Base-by-base conservation (phyloP, 371 early-diverging fungal species). In the Thermomucor indicae-seudaticae region DNA sequence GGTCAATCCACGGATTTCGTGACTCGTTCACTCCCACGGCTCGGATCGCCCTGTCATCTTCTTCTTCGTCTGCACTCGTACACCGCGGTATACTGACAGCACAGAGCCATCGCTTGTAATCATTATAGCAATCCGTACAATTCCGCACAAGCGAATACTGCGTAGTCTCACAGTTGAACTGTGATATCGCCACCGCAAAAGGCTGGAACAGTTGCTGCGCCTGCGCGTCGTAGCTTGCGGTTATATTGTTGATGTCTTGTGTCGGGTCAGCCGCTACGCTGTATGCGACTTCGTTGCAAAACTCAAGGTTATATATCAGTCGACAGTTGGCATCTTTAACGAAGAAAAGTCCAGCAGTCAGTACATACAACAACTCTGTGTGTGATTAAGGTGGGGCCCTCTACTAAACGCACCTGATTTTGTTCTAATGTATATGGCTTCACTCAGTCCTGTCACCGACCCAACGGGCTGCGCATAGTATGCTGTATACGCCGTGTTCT, bases 21-120 rank as follows among this genome's bases (percentile, higher is more conserved):
- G 76, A 67, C 5, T 68, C 65, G 48, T 64, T 65, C 1, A 55
- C 58, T 19, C 49, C 49, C 19, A 74, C 64, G 24, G 55, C 48
- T 11, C 67, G 60, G 2, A 58, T n/a, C 3, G 34, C 43, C 0
- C 51, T 29, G 23, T 61, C 46, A 29, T 49, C 49, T 10, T 22
- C 31, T 1, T 6, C 25, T 7, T 24, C 11, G 19, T 11, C 28
- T 30, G 41, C 20, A 62, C 58, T 4, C 11, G 81, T 72, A 53
- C 85, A 85, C 4, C 81, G 72, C 10, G 85, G 85, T 35, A 85
- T 81, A 10, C 75, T 60, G 3, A 82, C 74, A n/a, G 78, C 54
- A 47, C 85, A 85, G 7, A 85, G 63, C 85, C 85, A 85, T 6
- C 78, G 67, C 39, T 81, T 81, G 41, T 85, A 85, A 42, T 80